These are phyloP conservation scores for Lavandula angustifolia DNA, from an alignment of 257 asterid genomes.

Conservation along the genomic window DNA sequence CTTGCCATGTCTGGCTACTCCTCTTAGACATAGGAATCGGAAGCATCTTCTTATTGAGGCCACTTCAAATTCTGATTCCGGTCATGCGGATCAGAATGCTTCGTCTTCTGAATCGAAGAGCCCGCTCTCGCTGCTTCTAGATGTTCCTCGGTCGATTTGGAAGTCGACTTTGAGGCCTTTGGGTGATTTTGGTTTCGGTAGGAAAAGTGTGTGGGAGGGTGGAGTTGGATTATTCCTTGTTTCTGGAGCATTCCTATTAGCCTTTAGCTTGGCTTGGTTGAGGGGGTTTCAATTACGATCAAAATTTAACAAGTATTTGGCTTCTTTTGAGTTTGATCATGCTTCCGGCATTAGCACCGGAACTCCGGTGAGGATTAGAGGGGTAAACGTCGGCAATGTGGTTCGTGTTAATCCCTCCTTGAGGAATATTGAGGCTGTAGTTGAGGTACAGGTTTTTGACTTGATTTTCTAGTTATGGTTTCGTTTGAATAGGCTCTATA, in stretches of 20 bases:
- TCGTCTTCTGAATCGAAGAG: constrained; percentile 50
- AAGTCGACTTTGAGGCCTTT: constrained; percentile 77
- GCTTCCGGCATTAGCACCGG: constrained; percentile 95
- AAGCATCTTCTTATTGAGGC: constrained; percentile 44
- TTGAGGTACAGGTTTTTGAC: constrained; percentile 57
- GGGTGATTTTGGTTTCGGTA: constrained; percentile 92
- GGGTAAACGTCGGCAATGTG: constrained; percentile 87
- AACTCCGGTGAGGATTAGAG: constrained; percentile 92
- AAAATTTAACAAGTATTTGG: constrained; percentile 76
- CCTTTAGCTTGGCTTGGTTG: constrained; percentile 92
- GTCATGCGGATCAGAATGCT: constrained; percentile 39
- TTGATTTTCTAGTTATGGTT: constrained; percentile 23
- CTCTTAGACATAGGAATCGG: constrained; percentile 36
- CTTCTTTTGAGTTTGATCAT: constrained; percentile 85
- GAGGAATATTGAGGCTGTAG: constrained; percentile 78
- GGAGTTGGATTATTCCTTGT: constrained; percentile 93
- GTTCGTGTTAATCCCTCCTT: constrained; percentile 86
- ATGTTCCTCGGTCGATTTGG: constrained; percentile 71
- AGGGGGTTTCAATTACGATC: constrained; percentile 88
- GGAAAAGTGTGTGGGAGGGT: constrained; percentile 97
- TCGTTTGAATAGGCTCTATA: constrained; percentile 18
- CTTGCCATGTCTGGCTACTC: constrained; percentile 42
- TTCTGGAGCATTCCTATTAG: constrained; percentile 76
- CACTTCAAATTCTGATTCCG: constrained; percentile 49
- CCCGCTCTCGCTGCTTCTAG: constrained; percentile 56